Base-by-base conservation (phyloP, 331 rosid genomes). In the Acacia pycnantha region DNA sequence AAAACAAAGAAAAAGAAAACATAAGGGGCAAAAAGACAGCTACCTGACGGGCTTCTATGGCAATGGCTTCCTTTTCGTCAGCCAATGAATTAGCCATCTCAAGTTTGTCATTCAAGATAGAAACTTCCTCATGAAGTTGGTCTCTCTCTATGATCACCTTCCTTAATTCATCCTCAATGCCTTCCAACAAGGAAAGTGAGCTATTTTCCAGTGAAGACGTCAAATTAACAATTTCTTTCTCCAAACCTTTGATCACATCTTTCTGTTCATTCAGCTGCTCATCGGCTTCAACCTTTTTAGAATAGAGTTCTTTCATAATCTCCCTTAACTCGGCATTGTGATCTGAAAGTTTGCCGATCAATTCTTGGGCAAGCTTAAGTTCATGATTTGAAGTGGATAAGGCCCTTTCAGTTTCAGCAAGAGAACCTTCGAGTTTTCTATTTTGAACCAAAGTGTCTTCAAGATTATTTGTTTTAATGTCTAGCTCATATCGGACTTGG, bases 1-100 rank as follows among this genome's bases (percentile, higher is more conserved):
- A 83, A 59, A 59, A 24, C 6, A 24, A 59, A 22, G 26, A 6
- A 58, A 58, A 58, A 10, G 3, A 59, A 21, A 56, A 56, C 62
- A 2, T 21, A 59, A 22, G 33, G 31, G 31, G 15, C 2, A 11
- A 11, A 24, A 59, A 74, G 74, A 41, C 54, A 76, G 76, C 82
- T 83, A 95, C 98, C 98, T 95, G 96, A 78, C 80, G 94, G 76
- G 94, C 94, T 89, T 91, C 98, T 47, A 85, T 51, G 27, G 93
- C 89, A 66, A 93, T 88, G 54, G 97, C 98, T 87, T 95, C 98
- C 77, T 95, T 93, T 91, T 95, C 98, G 70, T 95, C 98, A 69
- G 75, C 89, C 79, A 93, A 85, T 79, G 94, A 89, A 82, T 85
- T 87, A 44, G 94, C 91, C 90, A 95, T 87, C 87, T 93, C 95